Evolutionary conservation across 2,329 filamentous ascomycete genomes (phyloP), one percentile per base, ranked within the genome.

Genomic region (Fusarium multiceps): DNA sequence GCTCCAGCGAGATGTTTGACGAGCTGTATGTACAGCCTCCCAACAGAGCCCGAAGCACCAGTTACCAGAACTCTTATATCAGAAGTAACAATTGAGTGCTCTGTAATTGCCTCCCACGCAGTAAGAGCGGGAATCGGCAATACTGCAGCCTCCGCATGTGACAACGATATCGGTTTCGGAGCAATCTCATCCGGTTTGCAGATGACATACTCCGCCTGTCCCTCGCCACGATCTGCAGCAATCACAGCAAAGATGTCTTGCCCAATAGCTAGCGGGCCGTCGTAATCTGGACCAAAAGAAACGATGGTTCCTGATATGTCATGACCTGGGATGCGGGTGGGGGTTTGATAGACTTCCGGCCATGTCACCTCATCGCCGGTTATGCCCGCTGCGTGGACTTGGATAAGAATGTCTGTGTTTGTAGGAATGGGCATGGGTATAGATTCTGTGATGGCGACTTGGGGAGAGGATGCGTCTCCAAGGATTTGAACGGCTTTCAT

Each of bases 401-500:
- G 69, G 55, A 81, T 59, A 8, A 81, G 75, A 3, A 81, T 68
- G 0, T 77, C 63, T 3, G 60, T 21, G 3, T 43, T 51, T 9
- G 43, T 40, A 1, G 75, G 69, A 0, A 23, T 6, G 0, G 78
- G 77, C 1, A 49, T 68, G 3, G 75, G 43, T 3, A 77, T 30
- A 0, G 65, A 54, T 1, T 47, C 9, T 16, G 55, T 71, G 42
- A 67, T 57, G 18, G 25, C 55, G 21, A 79, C 55, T 1, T 63
- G 34, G 4, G 72, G 75, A 27, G 64, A 62, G 0, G 55, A 56
- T 2, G 59, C 68, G n/a, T 70, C 64, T 21, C 77, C 78, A 0
- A 76, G 50, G 27, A 81, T 64, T 42, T 79, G 76, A 18, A 80
- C 63, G 10, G 78, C 78, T 43, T 75, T 78, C 79, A 81, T 80